Evolutionary conservation across 2,329 filamentous ascomycete species (phyloP), one percentile per base, ranked within the genome.

Genomic region (Botrytis hyacinthi): DNA sequence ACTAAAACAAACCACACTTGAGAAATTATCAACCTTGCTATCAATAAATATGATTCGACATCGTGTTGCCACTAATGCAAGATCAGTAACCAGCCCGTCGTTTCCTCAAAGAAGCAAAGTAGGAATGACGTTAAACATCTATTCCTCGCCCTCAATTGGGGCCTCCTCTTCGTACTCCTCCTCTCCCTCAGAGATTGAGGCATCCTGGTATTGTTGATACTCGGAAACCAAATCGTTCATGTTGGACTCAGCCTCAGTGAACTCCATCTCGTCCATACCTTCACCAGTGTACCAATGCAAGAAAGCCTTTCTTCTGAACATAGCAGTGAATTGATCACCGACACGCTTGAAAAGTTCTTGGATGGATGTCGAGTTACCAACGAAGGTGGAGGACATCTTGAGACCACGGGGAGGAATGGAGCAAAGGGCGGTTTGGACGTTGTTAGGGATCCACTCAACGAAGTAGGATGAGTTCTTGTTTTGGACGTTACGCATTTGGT

Each of bases 241-340:
- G 90, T 99, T 99, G 87, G 93, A 97, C 92, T 99, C 96, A 81
- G 96, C 96, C 90, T 99, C 96, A 83, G 96, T 99, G 89, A 99
- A 99, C 89, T 99, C 96, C 96, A 99, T 98, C 92, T 99, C 96
- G 87, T 99, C 96, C 96, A 99, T 99, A 88, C 96, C 96, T 90
- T 99, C 96, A 83, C 95, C 95, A 91, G 96, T 99, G 88, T 99
- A 99, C 96, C 96, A 99, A 89, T 98, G 96, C 91, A 99, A 93
- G 94, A 99, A 99, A 91, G 96, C 96, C 93, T 98, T 99, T 87
- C 96, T 94, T 88, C 96, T 91, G 92, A 99, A 99, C 96, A 99
- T 99, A 84, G 95, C 96, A 87, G 92, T 95, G 91, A 99, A 99
- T 88, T 99, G 96, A 86, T 99, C 96, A 83, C 96, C 96, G 81